Percentiles rank a stretch among this genome's conserved stretches.
phyloP scores from a whole-genome alignment of 2,329 filamentous ascomycete genomes.

The Venturia effusa region DNA sequence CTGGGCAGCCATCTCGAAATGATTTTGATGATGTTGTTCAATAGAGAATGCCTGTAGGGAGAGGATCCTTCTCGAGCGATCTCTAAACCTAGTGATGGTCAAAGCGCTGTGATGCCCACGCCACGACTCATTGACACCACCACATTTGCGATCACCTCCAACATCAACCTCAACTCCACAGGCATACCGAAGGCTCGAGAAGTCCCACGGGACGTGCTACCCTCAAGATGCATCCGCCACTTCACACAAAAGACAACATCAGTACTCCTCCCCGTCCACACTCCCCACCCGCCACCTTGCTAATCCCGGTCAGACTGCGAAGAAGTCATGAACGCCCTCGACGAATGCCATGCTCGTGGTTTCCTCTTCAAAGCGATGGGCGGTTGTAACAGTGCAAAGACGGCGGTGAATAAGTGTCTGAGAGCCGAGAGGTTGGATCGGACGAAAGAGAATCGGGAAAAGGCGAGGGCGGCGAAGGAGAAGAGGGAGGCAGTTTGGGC shows the following conservation, averaged over 20 bases:
- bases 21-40: conserved; percentile 2
- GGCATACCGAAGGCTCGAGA: conserved; percentile 12
- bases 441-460: conserved; percentile 64
- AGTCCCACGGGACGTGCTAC: conserved; percentile 7
- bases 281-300: conserved; percentile 7
- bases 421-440: conserved; percentile 68
- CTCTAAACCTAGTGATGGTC: conserved; percentile 12
- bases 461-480: conserved; percentile 55
- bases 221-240: conserved; percentile 81
- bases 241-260: conserved; percentile 84
- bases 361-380: conserved; percentile 88
- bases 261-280: conserved; percentile 39
- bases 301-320: conserved; percentile 60
- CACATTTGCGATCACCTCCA: background rate
- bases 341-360: conserved; percentile 86
- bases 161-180: background rate
- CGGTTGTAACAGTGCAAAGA: conserved; percentile 81
- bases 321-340: conserved; percentile 84
- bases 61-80: background rate
- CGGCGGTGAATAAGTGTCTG: conserved; percentile 74
- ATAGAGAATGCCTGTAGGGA: background rate
- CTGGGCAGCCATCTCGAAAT: conserved; percentile 32
- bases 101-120: conserved; percentile 3
- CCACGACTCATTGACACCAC: conserved; percentile 2
- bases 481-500: conserved; percentile 69